A percentile compares a stretch with the other conserved stretches of the same genome.
These are phyloP conservation scores for Mycosphaerella arachidis DNA, from an alignment of 2,329 filamentous ascomycete species.

Conservation along the genomic window DNA sequence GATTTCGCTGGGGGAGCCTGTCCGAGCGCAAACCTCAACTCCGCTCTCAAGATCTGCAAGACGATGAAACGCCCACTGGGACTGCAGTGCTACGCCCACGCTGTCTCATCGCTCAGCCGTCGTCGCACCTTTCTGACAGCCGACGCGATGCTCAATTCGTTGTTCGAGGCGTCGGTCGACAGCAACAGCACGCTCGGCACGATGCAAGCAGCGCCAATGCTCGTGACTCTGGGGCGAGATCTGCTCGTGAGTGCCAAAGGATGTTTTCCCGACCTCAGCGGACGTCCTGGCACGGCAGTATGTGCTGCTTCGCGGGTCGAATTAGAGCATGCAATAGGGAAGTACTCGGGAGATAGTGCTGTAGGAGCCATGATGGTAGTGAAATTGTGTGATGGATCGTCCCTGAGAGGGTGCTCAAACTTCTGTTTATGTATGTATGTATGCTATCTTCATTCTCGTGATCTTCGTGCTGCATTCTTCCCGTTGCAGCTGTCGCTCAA, in stretches of 20 bases:
- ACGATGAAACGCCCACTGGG: not conserved
- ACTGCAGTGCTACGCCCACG: not conserved
- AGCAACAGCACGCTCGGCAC: constrained; percentile 11
- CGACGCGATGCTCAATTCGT: not conserved
- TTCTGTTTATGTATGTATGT: not conserved
- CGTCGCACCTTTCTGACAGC: not conserved
- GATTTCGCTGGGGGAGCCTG: not conserved
- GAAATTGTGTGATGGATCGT: not conserved
- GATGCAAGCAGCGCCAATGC: constrained; percentile 5
- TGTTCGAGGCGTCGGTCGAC: constrained; percentile 4
- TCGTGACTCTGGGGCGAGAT: constrained; percentile 5
- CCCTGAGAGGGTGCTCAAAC: not conserved
- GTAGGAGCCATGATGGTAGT: constrained; percentile 1
- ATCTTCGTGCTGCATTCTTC: constrained; percentile 3
- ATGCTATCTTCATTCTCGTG: not conserved
- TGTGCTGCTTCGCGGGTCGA: not conserved
- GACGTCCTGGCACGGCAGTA: not conserved
- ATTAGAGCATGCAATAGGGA: not conserved
- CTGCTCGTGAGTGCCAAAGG: constrained; percentile 9
- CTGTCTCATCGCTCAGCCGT: not conserved
- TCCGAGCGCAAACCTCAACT: not conserved
- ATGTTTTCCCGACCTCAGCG: constrained; percentile 15
- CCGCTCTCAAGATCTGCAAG: not conserved
- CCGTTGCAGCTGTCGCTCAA: constrained; percentile 3
- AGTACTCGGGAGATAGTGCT: not conserved